Base-by-base conservation (phyloP, 805 yeast genomes). In the Saturnispora sanitii region DNA sequence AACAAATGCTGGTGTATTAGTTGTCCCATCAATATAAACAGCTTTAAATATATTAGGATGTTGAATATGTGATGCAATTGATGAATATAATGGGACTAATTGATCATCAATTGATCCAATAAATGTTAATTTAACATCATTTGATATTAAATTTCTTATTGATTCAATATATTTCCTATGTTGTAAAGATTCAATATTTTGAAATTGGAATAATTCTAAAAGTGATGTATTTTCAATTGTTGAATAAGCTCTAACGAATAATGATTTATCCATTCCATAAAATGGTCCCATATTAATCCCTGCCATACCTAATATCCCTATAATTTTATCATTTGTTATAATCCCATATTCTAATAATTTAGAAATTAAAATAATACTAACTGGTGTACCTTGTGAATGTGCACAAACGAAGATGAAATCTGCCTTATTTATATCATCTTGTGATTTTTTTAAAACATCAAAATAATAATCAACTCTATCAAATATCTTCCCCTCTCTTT, bases 351-450 rank as follows among this genome's bases (percentile, higher is more conserved):
- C 81, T 11, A 90, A 71, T 32, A 90, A 66, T 49, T 71, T 70
- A 0, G 95, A 81, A n/a, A 87, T 61, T 22, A 90, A 58, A 25
- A 85, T 78, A 1, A 86, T 77, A 0, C 95, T 75, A 0, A 92
- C 97, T 0, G 95, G 96, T 35, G 90, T 79, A 0, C 98, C 98
- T 59, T 90, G 98, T 0, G 96, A 88, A 60, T 90, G 98, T 1
- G 94, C 79, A 2, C 96, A 96, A 46, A 90, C 73, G 55, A 81
- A 86, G n/a, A 90, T 75, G 47, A 82, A 81, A 58, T 90, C 97
- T 0, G 96, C 90, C 29, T 53, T 49, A 8, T 46, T 37, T 4
- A 62, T 50, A 35, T 61, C 65, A 28, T 65, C 61, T 17, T 58
- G 52, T 85, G 90, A 83, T 54, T 77, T 79, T 49, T 68, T 66